Evolutionary conservation across 169 alveolate genomes (phyloP), one percentile per base, ranked within the genome.

Genomic region (Babesia gibsoni): DNA sequence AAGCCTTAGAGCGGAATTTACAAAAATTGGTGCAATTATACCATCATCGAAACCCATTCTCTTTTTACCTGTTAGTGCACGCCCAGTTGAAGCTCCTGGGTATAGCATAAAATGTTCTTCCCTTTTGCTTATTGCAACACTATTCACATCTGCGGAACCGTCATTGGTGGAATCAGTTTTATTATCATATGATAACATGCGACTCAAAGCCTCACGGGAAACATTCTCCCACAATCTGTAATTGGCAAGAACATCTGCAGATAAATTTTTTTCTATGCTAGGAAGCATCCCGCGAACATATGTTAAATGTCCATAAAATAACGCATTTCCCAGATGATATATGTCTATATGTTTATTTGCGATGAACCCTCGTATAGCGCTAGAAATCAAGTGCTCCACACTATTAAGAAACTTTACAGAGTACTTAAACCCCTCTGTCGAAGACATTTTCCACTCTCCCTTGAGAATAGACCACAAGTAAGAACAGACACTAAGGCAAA

Each of bases 31-130:
- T 6, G 84, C 65, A 7, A 65, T 32, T 6, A 75, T 65, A 23
- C 54, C 80, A 20, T 54, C 69, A 41, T 75, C 84, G 37, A 66
- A 75, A 9, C 84, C 84, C 20, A 49, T 22, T 53, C 50, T 75
- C 41, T 52, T 66, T 36, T 32, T 14, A 22, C 73, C 30, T 9
- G 64, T 18, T 14, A 65, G 52, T 4, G 84, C 27, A 4, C 81
- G 45, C 0, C 80, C 84, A 3, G 84, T 75, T 12, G 84, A 49
- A 5, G 84, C 48, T 0, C 84, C 81, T 14, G 84, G 73, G 22
- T 30, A 23, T 6, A 73, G 23, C 7, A 67, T 73, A 29, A 49
- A 73, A 23, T 52, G 58, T 3, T 73, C 83, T 32, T 61, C 69
- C 36, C 46, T 56, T 23, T n/a, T 61, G 30, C 14, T 59, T 1